These are phyloP conservation scores for Pichia gijzeniarum DNA, from an alignment of 805 yeast species.

Conservation along the genomic window DNA sequence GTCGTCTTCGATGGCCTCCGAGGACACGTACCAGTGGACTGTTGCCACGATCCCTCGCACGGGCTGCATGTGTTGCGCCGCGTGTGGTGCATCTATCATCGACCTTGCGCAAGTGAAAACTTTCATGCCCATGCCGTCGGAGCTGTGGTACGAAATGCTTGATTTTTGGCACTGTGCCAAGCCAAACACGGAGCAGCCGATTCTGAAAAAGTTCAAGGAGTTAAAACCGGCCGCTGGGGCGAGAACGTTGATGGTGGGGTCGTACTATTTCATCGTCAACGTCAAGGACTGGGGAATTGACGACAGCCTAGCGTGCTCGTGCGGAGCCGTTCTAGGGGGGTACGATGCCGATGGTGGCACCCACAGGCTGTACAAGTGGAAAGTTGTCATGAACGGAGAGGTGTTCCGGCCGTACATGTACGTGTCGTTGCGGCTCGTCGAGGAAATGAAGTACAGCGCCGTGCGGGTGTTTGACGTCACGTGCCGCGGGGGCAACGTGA, in stretches of 20 bases:
- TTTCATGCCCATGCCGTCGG: constrained; percentile 75
- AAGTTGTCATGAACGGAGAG: constrained; percentile 31
- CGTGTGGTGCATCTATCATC: constrained; percentile 20
- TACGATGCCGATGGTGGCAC: constrained; percentile 28
- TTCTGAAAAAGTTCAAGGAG: constrained; percentile 32
- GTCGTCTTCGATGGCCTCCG: background rate
- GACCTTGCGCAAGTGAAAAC: constrained; percentile 28
- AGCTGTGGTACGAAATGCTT: constrained; percentile 90
- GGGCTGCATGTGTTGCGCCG: too few species aligned
- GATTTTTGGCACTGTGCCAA: constrained; percentile 98
- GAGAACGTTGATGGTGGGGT: constrained; percentile 45
- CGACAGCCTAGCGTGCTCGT: constrained; percentile 15
- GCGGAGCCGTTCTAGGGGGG: constrained; percentile 38
- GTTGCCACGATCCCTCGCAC: background rate
- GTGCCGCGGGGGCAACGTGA: constrained; percentile 14
- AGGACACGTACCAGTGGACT: constrained; percentile 25
- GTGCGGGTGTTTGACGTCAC: constrained; percentile 29
- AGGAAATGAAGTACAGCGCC: constrained; percentile 38
- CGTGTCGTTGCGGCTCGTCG: constrained; percentile 35
- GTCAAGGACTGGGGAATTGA: constrained; percentile 12
- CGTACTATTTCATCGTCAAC: constrained; percentile 45
- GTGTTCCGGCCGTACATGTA: constrained; percentile 32
- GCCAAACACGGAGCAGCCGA: constrained; percentile 34
- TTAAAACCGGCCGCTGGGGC: constrained; percentile 41
- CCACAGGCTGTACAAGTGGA: constrained; percentile 53